Base-by-base conservation (phyloP, 2,329 filamentous ascomycete species). In the Colletotrichum sp. region DNA sequence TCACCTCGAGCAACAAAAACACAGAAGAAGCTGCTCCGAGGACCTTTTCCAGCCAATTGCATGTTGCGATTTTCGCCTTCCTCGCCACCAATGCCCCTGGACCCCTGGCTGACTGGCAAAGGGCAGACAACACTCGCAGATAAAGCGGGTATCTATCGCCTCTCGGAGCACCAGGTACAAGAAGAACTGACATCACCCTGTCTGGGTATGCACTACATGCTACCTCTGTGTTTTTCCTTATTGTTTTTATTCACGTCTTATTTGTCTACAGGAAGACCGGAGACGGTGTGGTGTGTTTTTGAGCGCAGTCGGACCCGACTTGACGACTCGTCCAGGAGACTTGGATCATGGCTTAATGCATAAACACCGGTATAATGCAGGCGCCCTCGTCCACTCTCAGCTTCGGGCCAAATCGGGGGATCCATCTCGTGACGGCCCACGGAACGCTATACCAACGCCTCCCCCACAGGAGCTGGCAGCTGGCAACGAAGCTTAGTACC, bases 371-470 rank as follows among this genome's bases (percentile, higher is more conserved):
- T 70, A 43, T 16, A 48, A 64, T 70, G 66, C 55, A 66, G 56
- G 21, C 16, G 32, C 32, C 28, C n/a, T 63, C 18, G 21, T 16
- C 24, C 16, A n/a, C 28, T 34, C 21, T 68, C 65, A 43, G 21
- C 65, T 43, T 67, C 69, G 69, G 72, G 56, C 62, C 32, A 63
- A 72, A 62, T 58, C 26, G 69, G 62, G 52, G 59, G 30, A 4
- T 34, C 56, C 55, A 72, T 56, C 63, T 73, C 63, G 56, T 63
- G 73, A 72, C 58, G 63, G 43, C 73, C 63, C 63, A 69, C 69
- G 62, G 48, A 64, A 68, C 34, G 58, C 64, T 75, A 73, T 69
- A 71, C 67, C 7, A 75, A 73, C 58, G 28, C 72, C 69, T 73
- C 48, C 63, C 73, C 64, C 55, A 30, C n/a, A n/a, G 34, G 63